These are phyloP conservation scores for Jamesozyma rosinii DNA, from an alignment of 805 yeast species.

Conservation along the genomic window DNA sequence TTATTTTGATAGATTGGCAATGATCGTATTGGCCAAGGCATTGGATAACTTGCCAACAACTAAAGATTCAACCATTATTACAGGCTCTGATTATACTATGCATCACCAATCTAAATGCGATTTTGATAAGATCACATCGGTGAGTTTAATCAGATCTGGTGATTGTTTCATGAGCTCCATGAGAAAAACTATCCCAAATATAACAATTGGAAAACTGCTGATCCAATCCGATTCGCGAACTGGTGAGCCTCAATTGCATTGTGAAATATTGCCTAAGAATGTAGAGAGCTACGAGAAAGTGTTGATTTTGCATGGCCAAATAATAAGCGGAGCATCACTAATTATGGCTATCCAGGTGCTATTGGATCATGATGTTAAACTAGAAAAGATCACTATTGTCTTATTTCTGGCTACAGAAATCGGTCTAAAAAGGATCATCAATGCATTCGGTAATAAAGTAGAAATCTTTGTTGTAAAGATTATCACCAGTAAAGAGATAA, in stretches of 20 bases:
- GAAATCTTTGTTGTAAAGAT: constrained; percentile 61
- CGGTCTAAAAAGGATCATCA: constrained; percentile 62
- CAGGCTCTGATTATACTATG: constrained; percentile 33
- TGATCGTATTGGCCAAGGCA: constrained; percentile 58
- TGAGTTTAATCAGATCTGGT: constrained; percentile 80
- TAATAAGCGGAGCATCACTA: constrained; percentile 86
- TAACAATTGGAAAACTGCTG: constrained; percentile 70
- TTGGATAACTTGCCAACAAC: constrained; percentile 42
- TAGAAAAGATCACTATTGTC: constrained; percentile 56
- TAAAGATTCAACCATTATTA: constrained; percentile 34
- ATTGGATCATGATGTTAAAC: constrained; percentile 64
- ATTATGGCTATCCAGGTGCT: constrained; percentile 89
- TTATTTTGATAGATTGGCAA: constrained; percentile 75
- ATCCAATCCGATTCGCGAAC: constrained; percentile 83
- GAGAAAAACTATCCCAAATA: constrained; percentile 66
- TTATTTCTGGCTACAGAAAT: constrained; percentile 68
- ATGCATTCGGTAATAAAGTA: constrained; percentile 60
- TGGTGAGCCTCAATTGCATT: constrained; percentile 90
- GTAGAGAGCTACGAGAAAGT: constrained; percentile 35
- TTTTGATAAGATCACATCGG: constrained; percentile 52
- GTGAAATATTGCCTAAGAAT: constrained; percentile 55
- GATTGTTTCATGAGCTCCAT: constrained; percentile 82
- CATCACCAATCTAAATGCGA: constrained; percentile 23
- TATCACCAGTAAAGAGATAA: constrained; percentile 40
- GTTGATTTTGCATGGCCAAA: constrained; percentile 74